phyloP scores from a whole-genome alignment of 768 basidiomycete genomes.

The Russula lepida region DNA sequence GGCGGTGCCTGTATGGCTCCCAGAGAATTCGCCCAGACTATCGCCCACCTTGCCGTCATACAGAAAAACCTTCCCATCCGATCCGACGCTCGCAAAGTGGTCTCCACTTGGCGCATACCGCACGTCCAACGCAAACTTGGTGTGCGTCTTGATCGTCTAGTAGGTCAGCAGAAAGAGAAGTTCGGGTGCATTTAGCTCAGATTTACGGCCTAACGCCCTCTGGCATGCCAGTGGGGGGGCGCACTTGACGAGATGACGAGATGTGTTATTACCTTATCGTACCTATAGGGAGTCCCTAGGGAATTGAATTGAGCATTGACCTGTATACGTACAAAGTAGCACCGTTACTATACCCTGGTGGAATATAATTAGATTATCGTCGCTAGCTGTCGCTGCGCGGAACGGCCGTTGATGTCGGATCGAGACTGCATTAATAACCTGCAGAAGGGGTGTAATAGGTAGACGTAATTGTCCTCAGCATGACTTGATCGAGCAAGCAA shows the following conservation, averaged over 20 bases:
- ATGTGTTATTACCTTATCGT: conserved; percentile 51
- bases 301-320: neutral
- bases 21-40: conserved; percentile 56
- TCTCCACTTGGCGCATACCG: conserved; percentile 75
- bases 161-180: neutral
- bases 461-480: conserved; percentile 1
- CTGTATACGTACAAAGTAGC: neutral
- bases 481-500: neutral
- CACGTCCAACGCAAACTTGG: conserved; percentile 88
- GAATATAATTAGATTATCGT: conserved; percentile 75
- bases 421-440: conserved; percentile 83
- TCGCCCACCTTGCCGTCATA: conserved; percentile 91
- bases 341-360: conserved; percentile 60
- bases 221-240: no score
- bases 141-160: conserved; percentile 85
- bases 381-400: conserved; percentile 81
- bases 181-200: neutral
- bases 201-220: neutral
- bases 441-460: neutral
- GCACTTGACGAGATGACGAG: neutral
- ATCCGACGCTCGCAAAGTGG: conserved; percentile 80
- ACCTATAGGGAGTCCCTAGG: conserved; percentile 79
- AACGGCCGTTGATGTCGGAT: conserved; percentile 86
- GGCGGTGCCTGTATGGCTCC: conserved; percentile 68
- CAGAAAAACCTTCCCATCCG: conserved; percentile 78